Evolutionary conservation across 2,329 filamentous ascomycete genomes (phyloP).

Genomic region (Fusarium sp.): DNA sequence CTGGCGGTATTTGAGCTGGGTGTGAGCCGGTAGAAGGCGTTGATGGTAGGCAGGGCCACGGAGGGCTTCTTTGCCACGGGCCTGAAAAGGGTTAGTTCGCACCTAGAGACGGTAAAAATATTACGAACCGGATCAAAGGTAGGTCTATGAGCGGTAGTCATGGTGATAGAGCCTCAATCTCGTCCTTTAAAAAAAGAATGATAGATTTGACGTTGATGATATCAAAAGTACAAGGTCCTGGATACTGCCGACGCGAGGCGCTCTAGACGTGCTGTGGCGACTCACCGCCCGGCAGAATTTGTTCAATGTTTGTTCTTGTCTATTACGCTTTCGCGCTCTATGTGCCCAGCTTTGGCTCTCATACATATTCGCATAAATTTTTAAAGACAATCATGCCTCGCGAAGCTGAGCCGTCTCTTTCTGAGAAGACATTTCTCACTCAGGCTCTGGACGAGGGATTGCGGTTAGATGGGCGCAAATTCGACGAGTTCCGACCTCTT

Average conservation of each 20-base stretch:
- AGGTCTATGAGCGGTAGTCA: constrained; percentile 81
- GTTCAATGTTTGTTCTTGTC: constrained; percentile 32
- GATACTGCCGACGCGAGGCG: constrained; percentile 9
- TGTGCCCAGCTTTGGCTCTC: constrained; percentile 10
- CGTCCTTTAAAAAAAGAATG: constrained; percentile 5
- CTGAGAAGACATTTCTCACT: constrained; percentile 87
- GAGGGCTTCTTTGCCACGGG: constrained; percentile 92
- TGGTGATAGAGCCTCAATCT: constrained; percentile 46
- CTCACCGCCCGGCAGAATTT: constrained; percentile 65
- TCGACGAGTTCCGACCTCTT: constrained; percentile 83
- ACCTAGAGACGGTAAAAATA: constrained; percentile 1
- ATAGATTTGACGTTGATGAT: constrained; percentile 3
- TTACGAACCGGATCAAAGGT: constrained; percentile 89
- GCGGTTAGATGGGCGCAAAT: constrained; percentile 83
- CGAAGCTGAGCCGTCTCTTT: constrained; percentile 88
- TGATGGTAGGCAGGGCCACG: constrained; percentile 96
- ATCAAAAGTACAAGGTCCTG: constrained; percentile 1
- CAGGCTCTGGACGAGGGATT: constrained; percentile 84
- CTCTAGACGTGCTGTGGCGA: constrained; percentile 12
- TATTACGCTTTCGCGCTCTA: constrained; percentile 16
- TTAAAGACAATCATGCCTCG: constrained; percentile 76
- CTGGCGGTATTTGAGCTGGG: constrained; percentile 86
- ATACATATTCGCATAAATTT: constrained; percentile 22
- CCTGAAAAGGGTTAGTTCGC: constrained; percentile 61
- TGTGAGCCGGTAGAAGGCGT: constrained; percentile 92